phyloP scores from a whole-genome alignment of 495 filamentous ascomycete species.

The Penicillium herquei region DNA sequence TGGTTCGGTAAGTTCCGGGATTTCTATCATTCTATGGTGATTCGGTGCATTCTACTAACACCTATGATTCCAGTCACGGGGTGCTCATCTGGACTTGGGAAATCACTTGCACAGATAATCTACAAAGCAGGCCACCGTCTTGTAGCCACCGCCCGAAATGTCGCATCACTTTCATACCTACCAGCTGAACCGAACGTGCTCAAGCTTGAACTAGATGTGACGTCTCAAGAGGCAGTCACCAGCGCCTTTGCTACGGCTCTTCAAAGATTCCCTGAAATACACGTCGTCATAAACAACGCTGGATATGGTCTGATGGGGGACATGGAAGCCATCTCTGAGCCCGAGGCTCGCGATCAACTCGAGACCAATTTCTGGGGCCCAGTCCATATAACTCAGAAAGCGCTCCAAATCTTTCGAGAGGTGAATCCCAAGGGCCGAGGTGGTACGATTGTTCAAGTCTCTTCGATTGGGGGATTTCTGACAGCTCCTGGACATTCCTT shows the following conservation, averaged over 20 bases:
- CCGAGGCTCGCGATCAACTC: constrained; percentile 36
- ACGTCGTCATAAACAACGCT: constrained; percentile 59
- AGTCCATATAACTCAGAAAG: constrained; percentile 37
- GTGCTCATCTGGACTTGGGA: constrained; percentile 40
- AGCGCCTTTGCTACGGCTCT: constrained; percentile 36
- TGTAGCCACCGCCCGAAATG: constrained; percentile 47
- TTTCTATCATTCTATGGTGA: not conserved
- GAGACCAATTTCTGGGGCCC: constrained; percentile 55
- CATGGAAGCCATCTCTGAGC: constrained; percentile 42
- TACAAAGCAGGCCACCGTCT: constrained; percentile 40
- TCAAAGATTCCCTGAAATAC: constrained; percentile 44
- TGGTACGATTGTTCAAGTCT: constrained; percentile 54
- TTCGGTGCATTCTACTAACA: not conserved
- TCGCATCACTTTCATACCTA: constrained; percentile 34
- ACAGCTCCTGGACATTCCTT: constrained; percentile 47
- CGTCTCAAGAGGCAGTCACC: constrained; percentile 35
- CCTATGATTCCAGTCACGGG: constrained; percentile 19
- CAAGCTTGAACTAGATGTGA: constrained; percentile 48
- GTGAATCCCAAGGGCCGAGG: constrained; percentile 27
- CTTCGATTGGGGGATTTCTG: constrained; percentile 49
- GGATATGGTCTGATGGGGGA: constrained; percentile 48
- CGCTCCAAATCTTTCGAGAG: constrained; percentile 18
- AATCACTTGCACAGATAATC: constrained; percentile 37
- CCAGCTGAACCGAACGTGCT: constrained; percentile 35
- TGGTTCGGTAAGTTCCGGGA: constrained; percentile 11